Conservation (phyloP, 768 basidiomycete genomes). For the Tulasnella sp. region DNA sequence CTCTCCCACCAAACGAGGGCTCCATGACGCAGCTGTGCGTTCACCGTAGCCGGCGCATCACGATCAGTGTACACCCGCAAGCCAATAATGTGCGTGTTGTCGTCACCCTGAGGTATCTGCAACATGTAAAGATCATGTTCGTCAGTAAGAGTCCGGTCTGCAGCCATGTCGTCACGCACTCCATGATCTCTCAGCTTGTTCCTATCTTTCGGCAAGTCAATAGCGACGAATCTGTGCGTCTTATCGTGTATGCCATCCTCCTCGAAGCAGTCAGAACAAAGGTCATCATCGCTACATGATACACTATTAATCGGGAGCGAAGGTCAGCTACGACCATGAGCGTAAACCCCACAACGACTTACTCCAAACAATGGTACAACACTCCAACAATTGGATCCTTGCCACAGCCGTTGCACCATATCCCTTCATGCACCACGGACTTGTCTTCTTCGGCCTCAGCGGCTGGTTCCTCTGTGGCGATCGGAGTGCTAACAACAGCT, state of each 20-base stretch:
- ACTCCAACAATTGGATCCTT: conserved; percentile 3
- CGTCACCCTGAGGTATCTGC: conserved; percentile 5
- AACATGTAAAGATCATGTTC: background rate
- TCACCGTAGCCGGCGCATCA: background rate
- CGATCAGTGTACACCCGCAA: conserved; percentile 11
- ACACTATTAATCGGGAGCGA: background rate
- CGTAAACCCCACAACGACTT: background rate
- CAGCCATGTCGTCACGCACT: background rate
- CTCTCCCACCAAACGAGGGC: conserved; percentile 2
- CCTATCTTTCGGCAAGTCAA: conserved; percentile 9
- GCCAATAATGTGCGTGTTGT: conserved; percentile 7
- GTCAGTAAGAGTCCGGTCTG: background rate
- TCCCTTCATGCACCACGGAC: conserved; percentile 1
- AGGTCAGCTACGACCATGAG: background rate
- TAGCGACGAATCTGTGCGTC: conserved; percentile 11
- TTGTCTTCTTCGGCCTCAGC: background rate
- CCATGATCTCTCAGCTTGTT: background rate
- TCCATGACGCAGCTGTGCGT: conserved; percentile 4
- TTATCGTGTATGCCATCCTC: background rate
- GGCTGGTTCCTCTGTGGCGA: no score
- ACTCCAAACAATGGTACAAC: conserved; percentile 16
- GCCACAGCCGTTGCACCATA: conserved; percentile 16
- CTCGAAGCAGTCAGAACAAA: conserved; percentile 14
- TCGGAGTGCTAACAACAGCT: no score
- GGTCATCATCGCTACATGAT: conserved; percentile 14